These are phyloP conservation scores for Cardamine occulta DNA, from an alignment of 345 rosid genomes.

Conservation along the genomic window DNA sequence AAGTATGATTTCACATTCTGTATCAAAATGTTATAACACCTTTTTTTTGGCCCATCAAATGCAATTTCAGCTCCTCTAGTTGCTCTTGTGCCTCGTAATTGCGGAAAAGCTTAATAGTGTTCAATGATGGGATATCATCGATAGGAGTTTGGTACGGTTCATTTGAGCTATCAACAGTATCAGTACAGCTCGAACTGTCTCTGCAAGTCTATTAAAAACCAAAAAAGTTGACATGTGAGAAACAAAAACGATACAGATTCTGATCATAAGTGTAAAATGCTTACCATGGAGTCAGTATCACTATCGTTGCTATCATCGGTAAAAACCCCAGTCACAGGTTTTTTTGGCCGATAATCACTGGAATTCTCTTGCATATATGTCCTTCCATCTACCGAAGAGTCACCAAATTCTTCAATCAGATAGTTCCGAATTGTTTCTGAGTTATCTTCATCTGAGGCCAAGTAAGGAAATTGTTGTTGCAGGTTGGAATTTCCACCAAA, in stretches of 20 bases:
- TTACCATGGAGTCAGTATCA: constrained; percentile 36
- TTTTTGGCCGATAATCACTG: constrained; percentile 5
- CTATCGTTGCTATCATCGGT: not conserved
- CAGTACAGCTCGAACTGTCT: constrained; percentile 22
- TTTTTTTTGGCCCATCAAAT: constrained; percentile 1
- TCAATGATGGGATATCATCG: not conserved
- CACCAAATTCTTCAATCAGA: no score
- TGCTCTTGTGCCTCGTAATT: not conserved
- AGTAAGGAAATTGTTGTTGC: no score
- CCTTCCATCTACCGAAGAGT: no score
- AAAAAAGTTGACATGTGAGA: not conserved
- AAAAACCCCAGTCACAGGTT: not conserved
- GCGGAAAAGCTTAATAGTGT: not conserved
- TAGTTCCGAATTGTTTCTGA: no score
- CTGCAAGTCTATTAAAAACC: constrained; percentile 1
- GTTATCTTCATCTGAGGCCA: no score
- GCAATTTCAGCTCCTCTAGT: constrained; percentile 25
- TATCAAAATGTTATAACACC: constrained; percentile 17
- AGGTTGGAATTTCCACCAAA: not conserved
- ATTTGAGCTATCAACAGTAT: constrained; percentile 15
- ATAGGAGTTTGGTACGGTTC: not conserved
- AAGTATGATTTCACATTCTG: not conserved
- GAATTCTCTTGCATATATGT: not conserved
- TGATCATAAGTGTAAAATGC: not conserved
- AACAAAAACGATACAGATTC: not conserved